Evolutionary conservation across 306 rosid genomes (phyloP).

Genomic region (Spatholobus suberectus): DNA sequence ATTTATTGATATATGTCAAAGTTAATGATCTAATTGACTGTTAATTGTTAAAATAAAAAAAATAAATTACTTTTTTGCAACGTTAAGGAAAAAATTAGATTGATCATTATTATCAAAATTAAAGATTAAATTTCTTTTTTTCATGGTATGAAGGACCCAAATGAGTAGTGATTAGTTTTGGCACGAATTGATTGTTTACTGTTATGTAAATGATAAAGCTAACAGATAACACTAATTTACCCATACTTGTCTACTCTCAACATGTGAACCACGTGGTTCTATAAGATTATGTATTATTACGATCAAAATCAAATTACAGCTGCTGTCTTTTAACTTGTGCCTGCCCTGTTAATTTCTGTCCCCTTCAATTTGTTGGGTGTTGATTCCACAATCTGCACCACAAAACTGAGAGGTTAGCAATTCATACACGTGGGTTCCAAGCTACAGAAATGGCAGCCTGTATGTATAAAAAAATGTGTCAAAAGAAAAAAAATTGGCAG

Average conservation of each 20-base stretch:
- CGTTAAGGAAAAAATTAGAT: too few relatives aligned
- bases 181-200: background rate
- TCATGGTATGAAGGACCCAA: background rate
- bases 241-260: background rate
- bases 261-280: background rate
- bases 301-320: background rate
- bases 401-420: background rate
- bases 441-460: background rate
- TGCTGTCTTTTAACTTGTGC: background rate
- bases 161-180: background rate
- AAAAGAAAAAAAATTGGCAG: too few relatives aligned
- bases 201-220: background rate
- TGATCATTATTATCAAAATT: too few relatives aligned
- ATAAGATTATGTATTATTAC: background rate
- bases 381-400: slow-evolving; percentile 3
- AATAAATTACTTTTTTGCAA: too few relatives aligned
- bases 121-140: background rate
- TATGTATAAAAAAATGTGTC: too few relatives aligned
- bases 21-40: background rate
- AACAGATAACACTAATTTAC: too few relatives aligned
- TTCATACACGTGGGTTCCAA: background rate
- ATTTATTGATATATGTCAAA: too few relatives aligned
- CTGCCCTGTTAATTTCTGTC: background rate
- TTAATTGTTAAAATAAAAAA: background rate
- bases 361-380: background rate